Evolutionary conservation across 306 rosid genomes (phyloP).

Genomic region (Glycine soja): DNA sequence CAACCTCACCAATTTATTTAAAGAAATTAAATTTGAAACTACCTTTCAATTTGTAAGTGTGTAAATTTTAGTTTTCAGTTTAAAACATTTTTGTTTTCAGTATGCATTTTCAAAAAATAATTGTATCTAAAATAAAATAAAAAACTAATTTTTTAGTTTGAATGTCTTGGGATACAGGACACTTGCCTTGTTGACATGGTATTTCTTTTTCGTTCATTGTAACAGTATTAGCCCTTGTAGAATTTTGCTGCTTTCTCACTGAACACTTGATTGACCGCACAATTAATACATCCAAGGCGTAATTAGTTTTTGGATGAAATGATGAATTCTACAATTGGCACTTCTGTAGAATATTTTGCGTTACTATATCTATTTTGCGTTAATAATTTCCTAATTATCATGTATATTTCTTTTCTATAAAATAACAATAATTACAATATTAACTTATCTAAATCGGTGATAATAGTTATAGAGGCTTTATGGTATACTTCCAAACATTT

Average conservation of each 20-base stretch:
- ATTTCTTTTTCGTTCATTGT: too few species aligned
- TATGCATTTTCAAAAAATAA: background rate
- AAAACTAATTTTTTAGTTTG: background rate
- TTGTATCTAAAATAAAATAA: background rate
- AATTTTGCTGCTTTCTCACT: slow-evolving; percentile 26
- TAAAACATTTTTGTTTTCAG: background rate
- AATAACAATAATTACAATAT: background rate
- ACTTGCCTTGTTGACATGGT: background rate
- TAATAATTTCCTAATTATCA: background rate
- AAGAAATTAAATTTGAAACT: too few species aligned
- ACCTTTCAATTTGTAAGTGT: too few species aligned
- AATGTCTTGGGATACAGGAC: slow-evolving; percentile 8
- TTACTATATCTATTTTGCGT: background rate
- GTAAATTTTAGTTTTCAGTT: too few species aligned
- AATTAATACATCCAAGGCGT: slow-evolving; percentile 17
- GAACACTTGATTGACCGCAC: slow-evolving; percentile 16
- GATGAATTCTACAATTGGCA: slow-evolving; percentile 27
- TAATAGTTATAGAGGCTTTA: too few species aligned
- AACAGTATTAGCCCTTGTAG: too few species aligned
- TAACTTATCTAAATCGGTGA: background rate
- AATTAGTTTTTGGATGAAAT: slow-evolving; percentile 42
- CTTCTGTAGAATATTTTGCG: slow-evolving; percentile 14
- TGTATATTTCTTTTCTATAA: background rate
- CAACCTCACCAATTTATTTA: too few species aligned
- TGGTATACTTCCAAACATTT: too few species aligned